Evolutionary conservation across 352 stramenopile genomes (phyloP).

Genomic region (Phytophthora capsici): DNA sequence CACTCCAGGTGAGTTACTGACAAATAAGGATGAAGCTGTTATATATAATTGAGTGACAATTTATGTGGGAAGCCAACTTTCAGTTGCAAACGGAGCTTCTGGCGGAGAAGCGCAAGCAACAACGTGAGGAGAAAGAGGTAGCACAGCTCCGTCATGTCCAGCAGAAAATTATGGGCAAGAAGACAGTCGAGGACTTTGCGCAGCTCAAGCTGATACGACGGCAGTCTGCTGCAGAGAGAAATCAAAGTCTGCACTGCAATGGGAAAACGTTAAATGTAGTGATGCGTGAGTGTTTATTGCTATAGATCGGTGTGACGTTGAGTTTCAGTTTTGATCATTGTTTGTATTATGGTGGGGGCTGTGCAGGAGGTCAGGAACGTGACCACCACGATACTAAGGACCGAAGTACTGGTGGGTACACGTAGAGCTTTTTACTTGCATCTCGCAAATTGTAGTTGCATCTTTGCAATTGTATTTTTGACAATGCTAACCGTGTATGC

Average conservation of each 20-base stretch:
- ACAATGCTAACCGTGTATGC: not conserved
- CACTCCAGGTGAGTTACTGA: slow-evolving; percentile 9
- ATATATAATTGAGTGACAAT: not conserved
- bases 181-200: slow-evolving; percentile 61
- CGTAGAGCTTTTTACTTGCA: too few species aligned
- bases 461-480: not conserved
- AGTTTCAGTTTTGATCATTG: not conserved
- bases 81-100: slow-evolving; percentile 34
- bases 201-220: slow-evolving; percentile 49
- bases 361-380: not conserved
- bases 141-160: slow-evolving; percentile 40
- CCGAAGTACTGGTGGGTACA: slow-evolving; percentile 7
- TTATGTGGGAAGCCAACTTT: slow-evolving; percentile 13
- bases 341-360: not conserved
- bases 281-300: slow-evolving; percentile 11
- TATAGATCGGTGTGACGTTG: not conserved
- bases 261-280: slow-evolving; percentile 7
- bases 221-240: slow-evolving; percentile 36
- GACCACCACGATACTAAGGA: not conserved
- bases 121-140: slow-evolving; percentile 35
- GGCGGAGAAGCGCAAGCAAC: slow-evolving; percentile 27
- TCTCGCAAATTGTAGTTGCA: too few species aligned
- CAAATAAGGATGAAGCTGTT: not conserved
- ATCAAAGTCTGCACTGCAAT: slow-evolving; percentile 60
- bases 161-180: slow-evolving; percentile 55